Evolutionary conservation across 1,139 yeast genomes (phyloP), one percentile per base, ranked within the genome.

Genomic region (Candida neerlandica): DNA sequence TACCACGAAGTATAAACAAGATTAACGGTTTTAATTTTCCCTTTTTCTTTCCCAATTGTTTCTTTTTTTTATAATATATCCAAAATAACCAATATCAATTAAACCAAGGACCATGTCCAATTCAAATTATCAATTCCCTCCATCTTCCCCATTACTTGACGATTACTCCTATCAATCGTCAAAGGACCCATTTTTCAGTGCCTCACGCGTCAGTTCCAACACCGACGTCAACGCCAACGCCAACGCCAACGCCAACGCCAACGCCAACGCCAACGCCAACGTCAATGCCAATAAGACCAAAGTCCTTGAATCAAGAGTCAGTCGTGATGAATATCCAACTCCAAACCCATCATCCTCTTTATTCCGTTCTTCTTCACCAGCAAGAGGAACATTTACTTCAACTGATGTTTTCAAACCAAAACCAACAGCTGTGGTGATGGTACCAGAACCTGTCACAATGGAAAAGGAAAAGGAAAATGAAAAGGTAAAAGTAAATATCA

Each of bases 91-190:
- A 1, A 15, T 37, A n/a, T n/a, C 26, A 4, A 37, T 11, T 15
- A 19, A 12, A 18, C 14, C 40, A 19, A 19, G 15, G 27, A 37
- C 14, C 21, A 53, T 51, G 54, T 47, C 54, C 7, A 38, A 44
- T 40, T 39, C 51, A n/a, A 49, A 45, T 41, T 54, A 52, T 48
- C 58, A 55, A 48, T 83, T 82, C 63, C 87, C 86, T 11, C 89
- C 89, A 18, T 82, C 88, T 26, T 84, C 88, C 29, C 88, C 89
- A 1, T 73, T 81, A 51, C 63, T 75, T 48, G 70, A 69, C 49
- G 63, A 61, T 41, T 33, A 27, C 26, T 5, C 26, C 7, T 30
- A 45, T 26, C 39, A 42, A n/a, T 15, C 45, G 4, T 41, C 39
- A 2, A 58, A 58, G 35, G 70, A 67, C 30, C 67, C 70, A n/a